Evolutionary conservation across 495 filamentous ascomycete genomes (phyloP), one percentile per base, ranked within the genome.

Genomic region (Xylaria bambusicola): DNA sequence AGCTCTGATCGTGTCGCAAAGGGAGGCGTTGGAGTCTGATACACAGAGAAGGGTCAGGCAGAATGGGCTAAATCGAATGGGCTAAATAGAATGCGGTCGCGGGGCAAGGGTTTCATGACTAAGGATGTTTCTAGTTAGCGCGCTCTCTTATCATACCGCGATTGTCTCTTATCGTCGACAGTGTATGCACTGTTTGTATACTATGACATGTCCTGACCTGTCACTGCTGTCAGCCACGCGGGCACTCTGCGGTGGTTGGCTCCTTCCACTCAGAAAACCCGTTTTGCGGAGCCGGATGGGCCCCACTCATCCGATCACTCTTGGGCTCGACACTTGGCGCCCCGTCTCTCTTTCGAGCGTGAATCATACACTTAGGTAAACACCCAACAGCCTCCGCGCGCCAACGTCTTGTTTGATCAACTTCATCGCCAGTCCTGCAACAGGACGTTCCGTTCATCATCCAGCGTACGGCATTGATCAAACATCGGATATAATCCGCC

Each of bases 371-470:
- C 36, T 10, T 38, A 6, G 15, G 36, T n/a, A n/a, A n/a, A n/a
- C n/a, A n/a, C n/a, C n/a, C n/a, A n/a, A n/a, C n/a, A n/a, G n/a
- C n/a, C n/a, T n/a, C n/a, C n/a, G 20, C 13, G 33, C 33, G 35
- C 24, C 50, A 23, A 13, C 50, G 7, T 41, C 33, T 27, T 8
- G 50, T 53, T 53, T 53, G 50, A 53, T 53, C 50, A 53, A 33
- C 31, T 35, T 41, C 50, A 29, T 53, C 35, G 20, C 48, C 26
- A 13, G 17, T 40, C 17, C 10, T 13, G 21, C 49, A 40, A 52
- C 20, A 21, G 4, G 7, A 3, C 21, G 21, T 20, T 12, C n/a
- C 52, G 1, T n/a, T n/a, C n/a, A n/a, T n/a, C n/a, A n/a, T n/a
- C n/a, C n/a, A n/a, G n/a, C n/a, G n/a, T n/a, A n/a, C n/a, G n/a